A percentile compares a stretch with the other conserved stretches of the same genome.
Conservation (phyloP, 805 yeast genomes). For the Hanseniaspora occidentalis region DNA sequence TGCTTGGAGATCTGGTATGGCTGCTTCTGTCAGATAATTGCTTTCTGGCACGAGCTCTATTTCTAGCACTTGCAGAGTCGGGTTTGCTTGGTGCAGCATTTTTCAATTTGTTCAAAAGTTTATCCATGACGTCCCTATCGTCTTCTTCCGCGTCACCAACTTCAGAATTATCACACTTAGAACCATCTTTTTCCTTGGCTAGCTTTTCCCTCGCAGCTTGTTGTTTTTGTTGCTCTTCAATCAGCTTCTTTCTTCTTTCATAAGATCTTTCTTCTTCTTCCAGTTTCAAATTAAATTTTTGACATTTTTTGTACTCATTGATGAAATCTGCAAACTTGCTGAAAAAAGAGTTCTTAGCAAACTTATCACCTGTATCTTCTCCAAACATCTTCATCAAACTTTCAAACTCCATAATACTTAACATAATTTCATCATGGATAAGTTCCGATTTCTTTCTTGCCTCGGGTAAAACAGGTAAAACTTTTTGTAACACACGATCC, state of each 20-base stretch:
- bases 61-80: constrained; percentile 69
- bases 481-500: constrained; percentile 53
- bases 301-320: constrained; percentile 67
- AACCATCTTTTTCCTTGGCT: constrained; percentile 7
- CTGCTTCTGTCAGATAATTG: constrained; percentile 25
- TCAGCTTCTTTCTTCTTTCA: constrained; percentile 59
- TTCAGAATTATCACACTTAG: neutral
- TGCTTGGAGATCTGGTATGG: constrained; percentile 7
- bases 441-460: constrained; percentile 62
- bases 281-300: constrained; percentile 58
- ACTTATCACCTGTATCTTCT: constrained; percentile 67
- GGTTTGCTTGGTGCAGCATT: constrained; percentile 73
- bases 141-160: constrained; percentile 8
- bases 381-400: constrained; percentile 75
- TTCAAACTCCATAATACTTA: constrained; percentile 54
- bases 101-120: constrained; percentile 71
- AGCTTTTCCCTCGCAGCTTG: constrained; percentile 6
- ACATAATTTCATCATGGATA: constrained; percentile 48
- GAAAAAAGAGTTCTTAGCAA: constrained; percentile 59
- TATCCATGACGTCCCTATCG: constrained; percentile 59
- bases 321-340: constrained; percentile 70
- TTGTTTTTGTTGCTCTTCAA: constrained; percentile 21
- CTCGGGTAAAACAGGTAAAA: constrained; percentile 55
- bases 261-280: constrained; percentile 75
- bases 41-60: constrained; percentile 64